Conservation (phyloP, 371 early-diverging fungal genomes). For the Circinella umbellata region DNA sequence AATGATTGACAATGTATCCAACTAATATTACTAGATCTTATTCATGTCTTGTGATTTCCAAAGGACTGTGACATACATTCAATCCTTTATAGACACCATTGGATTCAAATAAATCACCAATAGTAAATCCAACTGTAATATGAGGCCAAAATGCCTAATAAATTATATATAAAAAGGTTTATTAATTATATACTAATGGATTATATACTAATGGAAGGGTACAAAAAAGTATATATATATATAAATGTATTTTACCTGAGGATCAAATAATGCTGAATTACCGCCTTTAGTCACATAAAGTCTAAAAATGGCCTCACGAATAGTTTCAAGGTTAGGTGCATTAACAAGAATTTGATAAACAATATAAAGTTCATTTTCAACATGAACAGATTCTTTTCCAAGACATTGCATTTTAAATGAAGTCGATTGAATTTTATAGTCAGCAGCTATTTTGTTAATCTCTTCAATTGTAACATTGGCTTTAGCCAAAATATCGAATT, state of each 20-base stretch:
- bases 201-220: too few species aligned
- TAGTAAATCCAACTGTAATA: constrained; percentile 72
- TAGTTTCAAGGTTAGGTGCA: constrained; percentile 38
- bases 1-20: too few species aligned
- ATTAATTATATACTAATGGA: not conserved
- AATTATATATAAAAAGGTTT: not conserved
- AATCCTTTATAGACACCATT: constrained; percentile 77
- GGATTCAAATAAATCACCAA: constrained; percentile 68
- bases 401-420: constrained; percentile 65
- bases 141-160: constrained; percentile 69
- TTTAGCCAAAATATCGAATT: constrained; percentile 62
- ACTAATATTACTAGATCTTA: too few species aligned
- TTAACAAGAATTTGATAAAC: constrained; percentile 53
- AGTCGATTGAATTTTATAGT: constrained; percentile 59
- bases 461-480: constrained; percentile 76
- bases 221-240: too few species aligned
- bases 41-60: not conserved
- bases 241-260: constrained; percentile 50
- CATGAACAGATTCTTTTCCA: constrained; percentile 59
- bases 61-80: constrained; percentile 1
- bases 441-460: constrained; percentile 63
- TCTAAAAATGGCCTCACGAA: constrained; percentile 58
- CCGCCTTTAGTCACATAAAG: constrained; percentile 60
- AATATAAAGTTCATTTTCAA: constrained; percentile 28
- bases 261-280: constrained; percentile 62